phyloP scores from a whole-genome alignment of 1,284 basidiomycete genomes.

The Entoloma clypeatum region DNA sequence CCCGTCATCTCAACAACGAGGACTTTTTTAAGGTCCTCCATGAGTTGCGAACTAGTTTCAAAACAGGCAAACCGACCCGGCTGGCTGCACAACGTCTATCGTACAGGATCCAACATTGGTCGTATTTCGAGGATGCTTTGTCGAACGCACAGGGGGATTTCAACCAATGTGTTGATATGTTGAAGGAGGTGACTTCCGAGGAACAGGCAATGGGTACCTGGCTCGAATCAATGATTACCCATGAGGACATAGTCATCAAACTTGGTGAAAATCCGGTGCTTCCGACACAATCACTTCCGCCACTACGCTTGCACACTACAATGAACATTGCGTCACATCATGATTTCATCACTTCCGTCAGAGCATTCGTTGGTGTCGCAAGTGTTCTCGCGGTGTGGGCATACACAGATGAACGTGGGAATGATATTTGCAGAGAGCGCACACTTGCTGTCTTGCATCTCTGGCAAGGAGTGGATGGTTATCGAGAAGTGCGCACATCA shows the following conservation, averaged over 20 bases:
- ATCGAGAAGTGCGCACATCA: constrained; percentile 47
- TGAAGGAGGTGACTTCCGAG: constrained; percentile 57
- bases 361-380: constrained; percentile 63
- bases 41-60: constrained; percentile 38
- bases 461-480: constrained; percentile 67
- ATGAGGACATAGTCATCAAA: constrained; percentile 45
- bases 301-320: constrained; percentile 30
- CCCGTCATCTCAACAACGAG: constrained; percentile 38
- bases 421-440: constrained; percentile 58
- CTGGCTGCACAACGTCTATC: constrained; percentile 42
- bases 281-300: constrained; percentile 31
- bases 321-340: constrained; percentile 40
- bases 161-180: constrained; percentile 38
- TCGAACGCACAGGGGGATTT: constrained; percentile 52
- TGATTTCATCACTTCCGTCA: constrained; percentile 59
- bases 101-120: constrained; percentile 55
- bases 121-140: constrained; percentile 55
- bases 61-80: constrained; percentile 38
- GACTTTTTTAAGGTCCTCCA: constrained; percentile 41
- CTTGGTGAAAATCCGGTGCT: constrained; percentile 42
- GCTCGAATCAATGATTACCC: constrained; percentile 61
- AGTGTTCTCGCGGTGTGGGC: constrained; percentile 71
- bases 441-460: constrained; percentile 57
- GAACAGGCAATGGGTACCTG: constrained; percentile 69
- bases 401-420: constrained; percentile 74